Conservation (phyloP, 1,139 yeast species). For the Lodderomyces oxycetoniae region DNA sequence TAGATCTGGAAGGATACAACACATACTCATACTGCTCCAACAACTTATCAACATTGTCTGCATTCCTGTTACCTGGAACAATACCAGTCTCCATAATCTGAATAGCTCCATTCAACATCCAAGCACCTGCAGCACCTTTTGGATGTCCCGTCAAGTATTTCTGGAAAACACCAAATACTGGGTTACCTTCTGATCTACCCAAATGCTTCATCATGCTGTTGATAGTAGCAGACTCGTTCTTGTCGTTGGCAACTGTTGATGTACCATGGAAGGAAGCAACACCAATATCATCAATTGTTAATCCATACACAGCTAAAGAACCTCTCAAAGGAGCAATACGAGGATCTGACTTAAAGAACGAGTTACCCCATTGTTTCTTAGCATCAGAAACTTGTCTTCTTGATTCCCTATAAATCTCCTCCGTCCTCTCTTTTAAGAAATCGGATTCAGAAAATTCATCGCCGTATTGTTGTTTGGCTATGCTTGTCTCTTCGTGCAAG, state of each 20-base stretch:
- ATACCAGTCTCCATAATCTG: constrained; percentile 90
- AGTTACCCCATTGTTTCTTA: constrained; percentile 92
- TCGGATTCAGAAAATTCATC: constrained; percentile 45
- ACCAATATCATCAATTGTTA: constrained; percentile 90
- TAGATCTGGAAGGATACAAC: constrained; percentile 88
- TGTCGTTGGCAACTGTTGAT: constrained; percentile 95
- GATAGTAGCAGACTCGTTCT: constrained; percentile 91
- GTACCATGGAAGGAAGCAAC: constrained; percentile 99
- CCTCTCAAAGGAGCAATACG: constrained; percentile 97
- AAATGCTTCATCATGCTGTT: constrained; percentile 90
- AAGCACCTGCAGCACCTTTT: constrained; percentile 99
- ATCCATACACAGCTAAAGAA: constrained; percentile 87
- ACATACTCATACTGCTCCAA: constrained; percentile 83
- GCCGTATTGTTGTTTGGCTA: constrained; percentile 67
- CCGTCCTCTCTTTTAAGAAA: constrained; percentile 77
- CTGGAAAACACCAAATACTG: constrained; percentile 97
- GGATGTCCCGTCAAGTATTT: constrained; percentile 99
- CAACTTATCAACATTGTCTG: constrained; percentile 85
- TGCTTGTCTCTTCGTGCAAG: constrained; percentile 45
- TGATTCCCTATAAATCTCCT: constrained; percentile 83
- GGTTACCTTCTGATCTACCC: constrained; percentile 97
- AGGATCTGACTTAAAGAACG: constrained; percentile 85
- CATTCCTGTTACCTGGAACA: constrained; percentile 98
- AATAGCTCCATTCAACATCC: constrained; percentile 99
- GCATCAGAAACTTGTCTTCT: constrained; percentile 83